Evolutionary conservation across 768 basidiomycete genomes (phyloP), one percentile per base, ranked within the genome.

Genomic region (Mycena albidolilacea): DNA sequence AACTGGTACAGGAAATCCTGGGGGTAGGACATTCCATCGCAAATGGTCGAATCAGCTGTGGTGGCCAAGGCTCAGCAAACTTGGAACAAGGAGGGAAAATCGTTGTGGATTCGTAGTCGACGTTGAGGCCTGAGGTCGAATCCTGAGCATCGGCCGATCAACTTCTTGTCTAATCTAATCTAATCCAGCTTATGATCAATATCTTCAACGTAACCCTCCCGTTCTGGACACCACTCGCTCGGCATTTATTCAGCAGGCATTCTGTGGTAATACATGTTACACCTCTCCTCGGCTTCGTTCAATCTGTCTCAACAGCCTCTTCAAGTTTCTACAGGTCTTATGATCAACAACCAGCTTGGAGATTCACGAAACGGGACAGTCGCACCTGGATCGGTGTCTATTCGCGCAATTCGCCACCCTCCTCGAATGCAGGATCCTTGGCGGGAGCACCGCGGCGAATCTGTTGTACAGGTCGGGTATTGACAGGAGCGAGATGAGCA

Each of bases 401-500:
- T n/a, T n/a, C n/a, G n/a, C n/a, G n/a, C n/a, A n/a, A n/a, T 8
- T 12, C 39, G 11, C 6, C 59, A 2, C 23, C 52, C 38, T 60
- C 60, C 60, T 64, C 62, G 37, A 70, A 64, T 21, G 55, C 55
- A 7, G 69, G 52, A 58, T 70, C 69, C 54, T 58, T 63, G 12
- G 81, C 0, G 97, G 96, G 0, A 98, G 87, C 0, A 90, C 85
- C 14, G 90, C 82, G 19, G 91, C 89, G 79, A 97, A 95, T 77
- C 92, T 95, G 71, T 85, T 84, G 78, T 94, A 89, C 78, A 89
- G 87, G 5, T 85, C 78, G 37, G 89, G 89, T 3, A 86, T 83
- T 19, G 88, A 86, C 12, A 96, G 84, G 38, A 93, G 85, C 0
- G 89, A 86, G 39, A 94, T 87, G 58, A 97, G 84, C 44, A 89